Evolutionary conservation across 1,139 yeast genomes (phyloP), one percentile per base, ranked within the genome.

Genomic region (Yamadazyma triangularis): DNA sequence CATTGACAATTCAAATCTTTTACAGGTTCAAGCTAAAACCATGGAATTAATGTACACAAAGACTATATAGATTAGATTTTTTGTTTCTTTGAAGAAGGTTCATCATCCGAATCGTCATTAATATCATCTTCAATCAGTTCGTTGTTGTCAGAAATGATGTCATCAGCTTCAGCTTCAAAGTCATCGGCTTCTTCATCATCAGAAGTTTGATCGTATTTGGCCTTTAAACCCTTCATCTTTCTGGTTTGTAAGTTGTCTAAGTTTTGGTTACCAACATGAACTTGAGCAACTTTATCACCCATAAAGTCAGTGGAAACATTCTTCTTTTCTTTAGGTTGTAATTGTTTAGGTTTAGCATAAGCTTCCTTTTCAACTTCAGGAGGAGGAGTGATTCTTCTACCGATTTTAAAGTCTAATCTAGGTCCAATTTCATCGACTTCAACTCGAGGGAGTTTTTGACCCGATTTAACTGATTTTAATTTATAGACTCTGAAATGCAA

Each of bases 201-300:
- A 37, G 63, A 62, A 25, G 52, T 58, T 59, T 87, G 96, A 53
- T 87, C 96, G 47, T 70, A 88, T 56, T 73, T 79, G 35, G 87
- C 70, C 67, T 93, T 93, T 53, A 91, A 73, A 55, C 98, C 99
- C 73, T 93, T 93, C 96, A 91, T 86, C 77, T 91, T 91, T 66
- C 98, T 79, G 9, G 98, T 89, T 64, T 91, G 98, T 56, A 91
- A 64, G 58, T 81, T 82, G 53, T 76, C 71, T 57, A 93, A 70
- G 57, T 91, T 97, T 70, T 91, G 99, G 59, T 82, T 82, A 61
- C 96, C 97, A 60, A 91, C 83, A 57, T 91, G 98, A 49, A 91
- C 78, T 64, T 91, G 86, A 45, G 96, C 99, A 42, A 91, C 76
- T 77, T 91, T 88, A 61, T 91, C 98, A 65, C 99, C 99, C 84